These are phyloP conservation scores for Tricholoma sp. DNA, from an alignment of 768 basidiomycete species.

Conservation along the genomic window DNA sequence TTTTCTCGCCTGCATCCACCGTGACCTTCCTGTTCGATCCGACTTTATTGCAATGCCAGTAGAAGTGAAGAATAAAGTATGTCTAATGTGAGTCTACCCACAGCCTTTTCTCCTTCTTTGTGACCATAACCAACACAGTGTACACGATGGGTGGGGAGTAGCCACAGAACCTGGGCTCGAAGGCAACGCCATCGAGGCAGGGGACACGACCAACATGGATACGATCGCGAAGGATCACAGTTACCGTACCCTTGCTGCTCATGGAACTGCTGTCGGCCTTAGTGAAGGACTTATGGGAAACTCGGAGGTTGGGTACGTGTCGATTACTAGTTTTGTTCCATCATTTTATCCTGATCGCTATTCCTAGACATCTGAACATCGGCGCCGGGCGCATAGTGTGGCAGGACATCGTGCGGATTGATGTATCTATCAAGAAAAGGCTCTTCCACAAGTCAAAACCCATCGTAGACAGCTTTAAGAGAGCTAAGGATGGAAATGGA, in stretches of 20 bases:
- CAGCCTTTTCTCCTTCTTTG: not conserved
- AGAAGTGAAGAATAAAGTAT: constrained; percentile 81
- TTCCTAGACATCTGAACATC: constrained; percentile 83
- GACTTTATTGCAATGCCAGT: constrained; percentile 10
- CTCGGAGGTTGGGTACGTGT: constrained; percentile 88
- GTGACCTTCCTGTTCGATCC: not conserved
- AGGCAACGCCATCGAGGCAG: constrained; percentile 87
- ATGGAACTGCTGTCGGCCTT: constrained; percentile 89
- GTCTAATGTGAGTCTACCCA: constrained; percentile 64
- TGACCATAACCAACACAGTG: constrained; percentile 35
- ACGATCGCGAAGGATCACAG: constrained; percentile 72
- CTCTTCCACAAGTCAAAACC: constrained; percentile 76
- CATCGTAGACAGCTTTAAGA: constrained; percentile 70
- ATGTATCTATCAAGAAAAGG: constrained; percentile 84
- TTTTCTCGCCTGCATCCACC: too few species aligned
- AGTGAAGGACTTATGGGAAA: constrained; percentile 97
- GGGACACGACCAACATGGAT: constrained; percentile 86
- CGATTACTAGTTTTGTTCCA: not conserved
- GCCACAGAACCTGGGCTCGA: constrained; percentile 61
- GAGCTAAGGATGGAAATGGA: constrained; percentile 78
- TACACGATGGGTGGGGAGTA: constrained; percentile 97
- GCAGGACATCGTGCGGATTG: constrained; percentile 97
- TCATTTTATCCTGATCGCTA: not conserved
- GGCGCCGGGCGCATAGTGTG: constrained; percentile 94
- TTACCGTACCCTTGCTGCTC: constrained; percentile 70